Conservation (phyloP, 179 eudicot species). For the Nepenthes alata region DNA sequence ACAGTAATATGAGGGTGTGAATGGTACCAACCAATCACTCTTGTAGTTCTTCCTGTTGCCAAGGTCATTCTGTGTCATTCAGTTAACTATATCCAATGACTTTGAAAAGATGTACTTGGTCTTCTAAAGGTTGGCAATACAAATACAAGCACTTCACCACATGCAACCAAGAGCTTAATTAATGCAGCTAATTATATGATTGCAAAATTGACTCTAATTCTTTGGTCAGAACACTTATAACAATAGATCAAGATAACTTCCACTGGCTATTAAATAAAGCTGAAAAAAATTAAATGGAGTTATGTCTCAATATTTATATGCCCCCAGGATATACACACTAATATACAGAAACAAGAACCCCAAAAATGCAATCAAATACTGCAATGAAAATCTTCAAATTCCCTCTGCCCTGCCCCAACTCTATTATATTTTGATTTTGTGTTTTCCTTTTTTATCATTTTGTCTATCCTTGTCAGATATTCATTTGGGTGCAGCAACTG, state of each 20-base stretch:
- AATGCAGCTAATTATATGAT: background rate
- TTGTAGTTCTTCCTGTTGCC: constrained; percentile 72
- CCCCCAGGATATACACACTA: no score
- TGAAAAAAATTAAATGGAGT: no score
- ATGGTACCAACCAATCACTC: constrained; percentile 99
- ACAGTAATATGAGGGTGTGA: constrained; percentile 99
- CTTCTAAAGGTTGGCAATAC: constrained; percentile 1
- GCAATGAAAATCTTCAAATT: no score
- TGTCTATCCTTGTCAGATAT: background rate
- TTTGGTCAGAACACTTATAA: no score
- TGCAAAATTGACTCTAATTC: no score
- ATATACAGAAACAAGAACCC: no score
- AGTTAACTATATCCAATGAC: constrained; percentile 48
- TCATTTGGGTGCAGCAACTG: no score
- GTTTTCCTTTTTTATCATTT: background rate
- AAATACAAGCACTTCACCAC: background rate
- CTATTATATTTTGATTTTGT: background rate
- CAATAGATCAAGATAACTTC: no score
- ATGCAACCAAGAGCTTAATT: background rate
- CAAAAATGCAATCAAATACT: no score
- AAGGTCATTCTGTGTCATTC: constrained; percentile 65
- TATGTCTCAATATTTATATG: no score
- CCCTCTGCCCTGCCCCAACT: background rate
- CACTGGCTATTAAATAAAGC: no score
- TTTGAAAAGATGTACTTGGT: constrained; percentile 1